Evolutionary conservation across 495 filamentous ascomycete species (phyloP).

Genomic region (Penicillium arizonense): DNA sequence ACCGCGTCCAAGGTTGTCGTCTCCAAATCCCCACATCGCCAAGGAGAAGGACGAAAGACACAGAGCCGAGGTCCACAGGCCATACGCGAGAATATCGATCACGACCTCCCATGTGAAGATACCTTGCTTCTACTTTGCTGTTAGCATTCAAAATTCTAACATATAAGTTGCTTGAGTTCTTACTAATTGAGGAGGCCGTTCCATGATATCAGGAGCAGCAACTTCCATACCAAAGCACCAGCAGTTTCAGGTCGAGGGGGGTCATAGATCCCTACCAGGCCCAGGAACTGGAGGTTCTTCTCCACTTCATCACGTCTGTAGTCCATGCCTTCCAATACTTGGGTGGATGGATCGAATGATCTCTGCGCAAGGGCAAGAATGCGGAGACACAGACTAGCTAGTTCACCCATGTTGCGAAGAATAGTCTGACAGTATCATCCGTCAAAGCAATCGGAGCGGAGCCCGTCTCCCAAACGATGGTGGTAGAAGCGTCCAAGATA

Average conservation of each 20-base stretch:
- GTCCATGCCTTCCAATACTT: conserved; percentile 9
- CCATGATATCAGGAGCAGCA: conserved; percentile 58
- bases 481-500: conserved; percentile 58
- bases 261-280: conserved; percentile 72
- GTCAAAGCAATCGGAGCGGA: conserved; percentile 38
- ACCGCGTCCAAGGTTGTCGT: conserved; percentile 51
- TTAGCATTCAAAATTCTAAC: too few relatives aligned
- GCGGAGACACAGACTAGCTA: conserved; percentile 55
- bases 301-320: conserved; percentile 11
- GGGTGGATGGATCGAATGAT: conserved; percentile 19
- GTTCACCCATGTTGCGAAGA: conserved; percentile 52
- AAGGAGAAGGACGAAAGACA: conserved; percentile 57
- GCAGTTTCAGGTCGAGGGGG: conserved; percentile 69
- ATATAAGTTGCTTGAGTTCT: too few relatives aligned
- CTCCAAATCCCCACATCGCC: conserved; percentile 56
- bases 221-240: conserved; percentile 61
- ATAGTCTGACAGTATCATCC: conserved; percentile 37
- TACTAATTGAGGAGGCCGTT: conserved; percentile 48
- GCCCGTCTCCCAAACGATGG: conserved; percentile 42
- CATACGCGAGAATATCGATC: conserved; percentile 60
- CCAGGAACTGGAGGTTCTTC: conserved; percentile 57
- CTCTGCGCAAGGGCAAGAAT: conserved; percentile 54
- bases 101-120: conserved; percentile 61
- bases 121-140: conserved; percentile 40
- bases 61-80: conserved; percentile 57